Percentiles rank a stretch among this genome's conserved stretches.
phyloP scores from a whole-genome alignment of 2,329 filamentous ascomycete species.

The Furcasterigmium furcatum region DNA sequence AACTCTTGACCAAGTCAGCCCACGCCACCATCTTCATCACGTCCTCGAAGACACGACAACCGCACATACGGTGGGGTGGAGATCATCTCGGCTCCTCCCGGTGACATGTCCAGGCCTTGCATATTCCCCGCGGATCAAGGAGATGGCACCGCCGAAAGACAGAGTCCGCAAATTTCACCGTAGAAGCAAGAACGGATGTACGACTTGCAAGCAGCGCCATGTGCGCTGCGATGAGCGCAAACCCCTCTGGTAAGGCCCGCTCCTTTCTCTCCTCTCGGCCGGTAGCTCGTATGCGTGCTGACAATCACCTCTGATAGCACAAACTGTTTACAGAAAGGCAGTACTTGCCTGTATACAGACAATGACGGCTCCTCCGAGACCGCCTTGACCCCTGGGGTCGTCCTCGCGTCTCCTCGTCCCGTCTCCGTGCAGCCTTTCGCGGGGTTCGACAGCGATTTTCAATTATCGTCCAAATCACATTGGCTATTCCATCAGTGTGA shows the following conservation, averaged over 20 bases:
- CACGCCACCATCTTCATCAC: too few relatives aligned
- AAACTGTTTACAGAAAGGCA: slow-evolving; percentile 41
- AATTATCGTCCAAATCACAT: slow-evolving; percentile 27
- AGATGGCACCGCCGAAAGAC: slow-evolving; percentile 30
- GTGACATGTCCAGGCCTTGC: not conserved
- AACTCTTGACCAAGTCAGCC: too few relatives aligned
- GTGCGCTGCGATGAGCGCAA: slow-evolving; percentile 43
- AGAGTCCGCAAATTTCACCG: slow-evolving; percentile 33
- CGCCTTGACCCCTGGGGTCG: not conserved
- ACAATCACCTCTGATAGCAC: slow-evolving; percentile 23
- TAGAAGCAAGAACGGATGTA: slow-evolving; percentile 32
- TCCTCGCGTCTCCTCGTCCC: too few relatives aligned
- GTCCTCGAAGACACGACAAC: too few relatives aligned
- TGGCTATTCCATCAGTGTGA: slow-evolving; percentile 32
- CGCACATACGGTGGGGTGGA: too few relatives aligned
- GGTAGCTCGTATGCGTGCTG: not conserved
- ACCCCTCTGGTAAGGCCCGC: slow-evolving; percentile 37
- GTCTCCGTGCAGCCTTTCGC: slow-evolving; percentile 10
- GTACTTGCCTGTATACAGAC: slow-evolving; percentile 35
- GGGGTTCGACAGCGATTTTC: slow-evolving; percentile 10
- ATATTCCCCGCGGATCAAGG: not conserved
- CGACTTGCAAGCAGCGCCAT: slow-evolving; percentile 35
- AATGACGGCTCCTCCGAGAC: not conserved
- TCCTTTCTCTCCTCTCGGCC: not conserved
- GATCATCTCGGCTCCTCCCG: not conserved